These are phyloP conservation scores for Scutellaria minor DNA, from an alignment of 257 asterid genomes.

Conservation along the genomic window DNA sequence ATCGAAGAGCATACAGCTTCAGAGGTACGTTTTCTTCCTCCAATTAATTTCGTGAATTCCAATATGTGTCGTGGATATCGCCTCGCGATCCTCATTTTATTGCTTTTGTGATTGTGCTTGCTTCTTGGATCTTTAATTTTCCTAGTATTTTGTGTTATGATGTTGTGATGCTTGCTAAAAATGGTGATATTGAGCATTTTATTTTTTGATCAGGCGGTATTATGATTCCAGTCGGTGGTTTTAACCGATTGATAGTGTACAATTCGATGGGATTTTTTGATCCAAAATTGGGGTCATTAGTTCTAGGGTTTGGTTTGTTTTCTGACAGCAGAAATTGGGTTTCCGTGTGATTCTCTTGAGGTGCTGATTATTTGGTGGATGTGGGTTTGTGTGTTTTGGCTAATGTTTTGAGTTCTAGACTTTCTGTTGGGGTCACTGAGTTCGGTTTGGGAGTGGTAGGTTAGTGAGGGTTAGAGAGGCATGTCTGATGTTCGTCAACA, in stretches of 20 bases:
- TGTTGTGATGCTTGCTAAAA: slow-evolving; percentile 30
- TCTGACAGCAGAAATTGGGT: slow-evolving; percentile 42
- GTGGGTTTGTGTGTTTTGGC: slow-evolving; percentile 35
- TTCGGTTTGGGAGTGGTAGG: slow-evolving; percentile 33
- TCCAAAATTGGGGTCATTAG: slow-evolving; percentile 41
- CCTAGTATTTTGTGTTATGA: background rate
- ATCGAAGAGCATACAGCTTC: slow-evolving; percentile 52
- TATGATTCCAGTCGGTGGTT: slow-evolving; percentile 50
- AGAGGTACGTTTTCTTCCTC: slow-evolving; percentile 46
- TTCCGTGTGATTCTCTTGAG: slow-evolving; percentile 42
- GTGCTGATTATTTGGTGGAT: slow-evolving; percentile 40
- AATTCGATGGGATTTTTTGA: slow-evolving; percentile 42
- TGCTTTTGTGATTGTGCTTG: slow-evolving; percentile 31
- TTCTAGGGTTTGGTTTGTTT: slow-evolving; percentile 50
- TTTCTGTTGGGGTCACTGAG: slow-evolving; percentile 38
- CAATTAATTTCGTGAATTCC: slow-evolving; percentile 33
- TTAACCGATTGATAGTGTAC: slow-evolving; percentile 37
- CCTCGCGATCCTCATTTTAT: slow-evolving; percentile 34
- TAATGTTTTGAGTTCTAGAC: slow-evolving; percentile 29
- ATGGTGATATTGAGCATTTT: slow-evolving; percentile 32
- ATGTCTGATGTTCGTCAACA: slow-evolving; percentile 85
- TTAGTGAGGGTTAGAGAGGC: slow-evolving; percentile 34
- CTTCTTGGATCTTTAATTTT: slow-evolving; percentile 42
- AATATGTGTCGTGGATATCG: slow-evolving; percentile 34
- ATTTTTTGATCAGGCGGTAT: slow-evolving; percentile 63